Evolutionary conservation across 2,329 filamentous ascomycete species (phyloP).

Genomic region (Macroventuria anomochaeta): DNA sequence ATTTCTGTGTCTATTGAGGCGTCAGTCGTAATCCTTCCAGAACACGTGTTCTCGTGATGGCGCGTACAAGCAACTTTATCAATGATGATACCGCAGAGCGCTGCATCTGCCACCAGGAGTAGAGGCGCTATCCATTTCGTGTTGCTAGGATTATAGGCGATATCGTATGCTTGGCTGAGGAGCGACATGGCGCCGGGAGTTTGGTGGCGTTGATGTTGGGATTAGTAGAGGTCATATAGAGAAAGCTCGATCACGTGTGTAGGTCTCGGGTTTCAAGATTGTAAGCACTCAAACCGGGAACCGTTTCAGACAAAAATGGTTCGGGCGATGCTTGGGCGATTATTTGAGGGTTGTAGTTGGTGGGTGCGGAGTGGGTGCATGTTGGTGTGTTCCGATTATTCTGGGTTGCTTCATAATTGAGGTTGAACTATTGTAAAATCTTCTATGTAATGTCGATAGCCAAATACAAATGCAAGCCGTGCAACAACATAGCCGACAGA

Average conservation of each 20-base stretch:
- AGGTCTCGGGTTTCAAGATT: constrained; percentile 31
- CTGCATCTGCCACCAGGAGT: constrained; percentile 72
- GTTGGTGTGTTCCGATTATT: background rate
- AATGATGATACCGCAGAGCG: constrained; percentile 76
- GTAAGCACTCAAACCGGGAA: constrained; percentile 28
- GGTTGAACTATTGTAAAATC: too few species aligned
- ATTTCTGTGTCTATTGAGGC: constrained; percentile 84
- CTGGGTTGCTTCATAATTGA: background rate
- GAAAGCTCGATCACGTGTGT: constrained; percentile 31
- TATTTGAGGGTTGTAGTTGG: constrained; percentile 17
- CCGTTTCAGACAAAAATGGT: constrained; percentile 36
- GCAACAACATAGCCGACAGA: background rate
- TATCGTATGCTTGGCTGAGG: constrained; percentile 38
- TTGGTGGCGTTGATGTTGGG: constrained; percentile 18
- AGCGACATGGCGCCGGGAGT: constrained; percentile 38
- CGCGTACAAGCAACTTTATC: constrained; percentile 81
- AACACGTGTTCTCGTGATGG: constrained; percentile 32
- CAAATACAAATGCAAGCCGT: background rate
- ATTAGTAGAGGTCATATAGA: constrained; percentile 30
- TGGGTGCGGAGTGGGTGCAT: background rate
- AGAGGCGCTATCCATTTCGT: constrained; percentile 69
- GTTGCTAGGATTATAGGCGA: constrained; percentile 62
- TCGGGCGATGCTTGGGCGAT: constrained; percentile 27
- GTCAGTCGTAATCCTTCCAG: constrained; percentile 1
- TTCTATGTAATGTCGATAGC: background rate